Conservation (phyloP, 1,139 yeast genomes). For the Yamadazyma atlantica region DNA sequence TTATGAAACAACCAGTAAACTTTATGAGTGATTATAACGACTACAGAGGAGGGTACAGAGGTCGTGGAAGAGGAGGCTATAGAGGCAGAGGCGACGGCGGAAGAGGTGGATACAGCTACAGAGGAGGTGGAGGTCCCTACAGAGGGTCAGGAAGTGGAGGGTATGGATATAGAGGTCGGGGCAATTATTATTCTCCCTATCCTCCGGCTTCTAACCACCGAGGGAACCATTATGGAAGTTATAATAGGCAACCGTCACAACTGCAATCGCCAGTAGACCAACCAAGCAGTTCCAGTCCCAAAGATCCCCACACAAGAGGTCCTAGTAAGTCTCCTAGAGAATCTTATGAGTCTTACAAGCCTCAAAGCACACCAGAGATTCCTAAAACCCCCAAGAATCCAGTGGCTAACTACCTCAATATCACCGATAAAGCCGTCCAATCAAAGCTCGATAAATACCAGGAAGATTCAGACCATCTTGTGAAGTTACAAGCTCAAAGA, state of each 20-base stretch:
- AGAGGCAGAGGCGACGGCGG: slow-evolving; percentile 11
- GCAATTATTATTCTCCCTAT: too few species aligned
- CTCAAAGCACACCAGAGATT: background rate
- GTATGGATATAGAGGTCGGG: too few species aligned
- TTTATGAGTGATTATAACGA: slow-evolving; percentile 4
- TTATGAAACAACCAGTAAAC: too few species aligned
- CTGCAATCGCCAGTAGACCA: slow-evolving; percentile 17
- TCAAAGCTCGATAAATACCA: slow-evolving; percentile 19
- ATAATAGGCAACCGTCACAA: slow-evolving; percentile 4
- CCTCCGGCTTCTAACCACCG: background rate
- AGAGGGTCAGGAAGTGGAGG: slow-evolving; percentile 2
- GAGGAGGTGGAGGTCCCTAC: slow-evolving; percentile 1
- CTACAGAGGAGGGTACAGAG: slow-evolving; percentile 11
- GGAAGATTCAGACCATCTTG: slow-evolving; percentile 25
- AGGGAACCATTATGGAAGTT: slow-evolving; percentile 7
- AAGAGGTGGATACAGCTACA: slow-evolving; percentile 4
- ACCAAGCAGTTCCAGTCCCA: background rate
- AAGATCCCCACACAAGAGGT: background rate
- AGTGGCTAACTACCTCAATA: slow-evolving; percentile 19
- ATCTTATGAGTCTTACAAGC: background rate
- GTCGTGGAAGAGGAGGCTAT: slow-evolving; percentile 12
- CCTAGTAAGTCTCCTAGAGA: background rate
- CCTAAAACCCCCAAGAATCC: slow-evolving; percentile 8
- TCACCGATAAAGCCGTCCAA: slow-evolving; percentile 18
- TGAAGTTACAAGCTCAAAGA: slow-evolving; percentile 25